Percentiles rank a stretch among this genome's conserved stretches.
Evolutionary conservation across 768 basidiomycete genomes (phyloP).

Genomic region (Trametes maxima): DNA sequence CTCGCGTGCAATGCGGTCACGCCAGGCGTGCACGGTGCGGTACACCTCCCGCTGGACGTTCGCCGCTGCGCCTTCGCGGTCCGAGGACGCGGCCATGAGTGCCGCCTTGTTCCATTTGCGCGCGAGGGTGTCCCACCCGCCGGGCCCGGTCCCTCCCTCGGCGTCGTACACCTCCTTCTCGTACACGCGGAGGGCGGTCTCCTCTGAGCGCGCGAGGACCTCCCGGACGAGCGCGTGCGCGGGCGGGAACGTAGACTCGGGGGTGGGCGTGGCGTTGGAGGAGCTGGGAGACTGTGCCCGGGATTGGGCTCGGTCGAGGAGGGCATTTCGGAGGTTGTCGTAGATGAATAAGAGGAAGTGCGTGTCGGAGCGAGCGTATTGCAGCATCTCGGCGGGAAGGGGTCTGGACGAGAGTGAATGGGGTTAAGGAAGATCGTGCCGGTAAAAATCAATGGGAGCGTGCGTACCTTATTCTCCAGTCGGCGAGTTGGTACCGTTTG

Average conservation of each 20-base stretch:
- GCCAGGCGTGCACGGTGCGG: conserved; percentile 76
- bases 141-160: conserved; percentile 60
- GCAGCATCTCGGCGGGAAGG: conserved; percentile 83
- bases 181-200: conserved; percentile 75
- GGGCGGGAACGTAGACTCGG: conserved; percentile 21
- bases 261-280: conserved; percentile 27
- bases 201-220: conserved; percentile 71
- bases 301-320: conserved; percentile 68
- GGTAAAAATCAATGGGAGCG: not conserved
- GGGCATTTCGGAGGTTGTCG: conserved; percentile 85
- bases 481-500: conserved; percentile 95
- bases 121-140: conserved; percentile 78
- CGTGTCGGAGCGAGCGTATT: conserved; percentile 94
- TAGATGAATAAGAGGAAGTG: conserved; percentile 94
- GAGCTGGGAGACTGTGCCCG: conserved; percentile 40
- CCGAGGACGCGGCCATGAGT: conserved; percentile 42
- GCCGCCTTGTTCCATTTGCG: conserved; percentile 80
- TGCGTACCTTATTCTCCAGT: conserved; percentile 89
- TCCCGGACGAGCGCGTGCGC: conserved; percentile 53
- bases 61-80: conserved; percentile 36
- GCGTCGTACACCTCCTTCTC: conserved; percentile 71
- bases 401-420: conserved; percentile 48
- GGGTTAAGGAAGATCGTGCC: not conserved
- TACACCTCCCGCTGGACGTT: conserved; percentile 64
- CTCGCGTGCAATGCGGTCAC: conserved; percentile 74